Evolutionary conservation across 208 protist species (phyloP), one percentile per base, ranked within the genome.

Genomic region (Naegleria lovaniensis): DNA sequence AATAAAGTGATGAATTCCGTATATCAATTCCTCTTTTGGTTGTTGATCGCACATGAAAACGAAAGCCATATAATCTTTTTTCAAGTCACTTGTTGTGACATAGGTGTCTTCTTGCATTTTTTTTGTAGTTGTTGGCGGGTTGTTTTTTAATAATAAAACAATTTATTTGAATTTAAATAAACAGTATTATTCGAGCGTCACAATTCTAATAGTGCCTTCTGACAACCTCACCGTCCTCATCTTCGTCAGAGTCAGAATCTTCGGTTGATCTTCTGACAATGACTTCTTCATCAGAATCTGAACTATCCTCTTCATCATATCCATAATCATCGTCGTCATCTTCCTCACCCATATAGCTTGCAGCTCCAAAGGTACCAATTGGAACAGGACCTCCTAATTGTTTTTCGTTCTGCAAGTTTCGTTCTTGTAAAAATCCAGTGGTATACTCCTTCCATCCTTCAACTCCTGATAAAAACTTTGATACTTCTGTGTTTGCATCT

Each of bases 1-100:
- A n/a, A 88, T 52, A 38, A 58, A 88, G 25, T 88, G 33, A 58
- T 88, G 85, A 88, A 88, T 88, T 19, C 43, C 43, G 22, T 88
- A 51, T 38, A 88, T 88, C 25, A 88, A 13, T 36, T 88, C 85
- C 5, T 58, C 29, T 38, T 38, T 51, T 13, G 85, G 85, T 13
- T 19, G 33, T 22, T 43, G 33, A 88, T 88, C 85, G 7, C 39
- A 88, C 16, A 88, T 29, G 5, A 36, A 15, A 38, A 19, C 55
- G 0, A 33, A 88, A 0, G 85, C 43, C 85, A 88, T 79, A 36
- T 79, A 79, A 36, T 79, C 67, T n/a, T 79, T 79, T 9, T 79
- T 79, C 67, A 79, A 79, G 36, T 79, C 67, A 36, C 67, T 79
- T 36, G 67, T 79, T 6, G 67, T 79, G 19, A 36, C 16, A 36